phyloP scores from a whole-genome alignment of 371 early-diverging fungal genomes.

The Parasitella parasitica region DNA sequence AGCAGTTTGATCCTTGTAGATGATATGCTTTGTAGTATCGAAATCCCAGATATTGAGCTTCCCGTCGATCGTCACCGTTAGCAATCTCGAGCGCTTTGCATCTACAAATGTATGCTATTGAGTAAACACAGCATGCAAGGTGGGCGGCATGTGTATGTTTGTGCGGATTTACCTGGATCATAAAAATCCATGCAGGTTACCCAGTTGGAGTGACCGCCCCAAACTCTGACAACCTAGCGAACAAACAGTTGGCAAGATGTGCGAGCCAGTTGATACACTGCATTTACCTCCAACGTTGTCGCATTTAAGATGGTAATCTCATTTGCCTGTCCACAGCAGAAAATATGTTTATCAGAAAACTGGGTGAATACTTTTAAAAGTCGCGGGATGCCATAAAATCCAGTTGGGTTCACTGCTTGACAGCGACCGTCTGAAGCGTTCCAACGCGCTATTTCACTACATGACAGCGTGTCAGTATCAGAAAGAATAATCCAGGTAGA shows the following conservation, averaged over 20 bases:
- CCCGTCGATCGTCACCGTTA: slow-evolving; percentile 49
- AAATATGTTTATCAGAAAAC: slow-evolving; percentile 41
- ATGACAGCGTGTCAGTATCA: too few relatives aligned
- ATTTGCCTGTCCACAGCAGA: slow-evolving; percentile 47
- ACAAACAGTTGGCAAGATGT: background rate
- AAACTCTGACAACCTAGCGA: slow-evolving; percentile 61
- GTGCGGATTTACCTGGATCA: slow-evolving; percentile 49
- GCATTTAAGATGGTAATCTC: slow-evolving; percentile 50
- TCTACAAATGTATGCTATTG: slow-evolving; percentile 1
- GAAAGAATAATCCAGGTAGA: too few relatives aligned
- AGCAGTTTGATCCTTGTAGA: slow-evolving; percentile 37
- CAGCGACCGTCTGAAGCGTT: slow-evolving; percentile 71
- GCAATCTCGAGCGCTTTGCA: slow-evolving; percentile 20
- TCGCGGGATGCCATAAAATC: slow-evolving; percentile 59
- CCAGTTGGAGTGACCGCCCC: slow-evolving; percentile 71
- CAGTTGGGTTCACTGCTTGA: slow-evolving; percentile 58
- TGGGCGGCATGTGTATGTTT: background rate
- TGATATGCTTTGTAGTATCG: slow-evolving; percentile 38
- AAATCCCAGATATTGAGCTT: slow-evolving; percentile 52
- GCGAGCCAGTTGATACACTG: background rate
- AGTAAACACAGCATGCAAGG: background rate
- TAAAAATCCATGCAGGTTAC: slow-evolving; percentile 58
- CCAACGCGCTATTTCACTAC: slow-evolving; percentile 75
- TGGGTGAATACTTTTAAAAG: slow-evolving; percentile 45
- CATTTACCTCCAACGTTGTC: slow-evolving; percentile 47